phyloP scores from a whole-genome alignment of 1,284 basidiomycete genomes.

The Cryptococcus deneoformans region DNA sequence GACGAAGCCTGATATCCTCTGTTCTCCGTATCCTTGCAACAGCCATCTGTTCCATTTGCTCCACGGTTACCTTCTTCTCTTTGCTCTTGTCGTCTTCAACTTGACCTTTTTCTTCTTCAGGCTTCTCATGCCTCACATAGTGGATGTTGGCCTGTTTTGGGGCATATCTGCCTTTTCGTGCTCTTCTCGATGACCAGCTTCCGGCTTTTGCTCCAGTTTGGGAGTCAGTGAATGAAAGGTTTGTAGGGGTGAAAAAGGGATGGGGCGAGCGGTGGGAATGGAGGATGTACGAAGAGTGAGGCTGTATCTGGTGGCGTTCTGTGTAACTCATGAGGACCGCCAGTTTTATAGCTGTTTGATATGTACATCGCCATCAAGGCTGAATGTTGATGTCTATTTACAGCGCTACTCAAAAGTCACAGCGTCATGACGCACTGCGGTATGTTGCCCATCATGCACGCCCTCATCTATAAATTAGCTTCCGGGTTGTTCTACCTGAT shows the following conservation, averaged over 20 bases:
- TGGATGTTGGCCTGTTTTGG: conserved; percentile 19
- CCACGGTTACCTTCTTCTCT: conserved; percentile 16
- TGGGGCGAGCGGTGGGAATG: conserved; percentile 18
- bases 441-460: too few relatives aligned
- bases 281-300: conserved; percentile 5
- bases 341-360: too few relatives aligned
- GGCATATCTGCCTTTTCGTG: conserved; percentile 32
- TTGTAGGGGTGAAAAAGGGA: conserved; percentile 20
- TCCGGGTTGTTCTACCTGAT: too few relatives aligned
- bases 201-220: conserved; percentile 3
- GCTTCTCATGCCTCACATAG: conserved; percentile 2
- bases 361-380: too few relatives aligned
- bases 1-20: conserved; percentile 21
- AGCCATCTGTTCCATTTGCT: conserved; percentile 15
- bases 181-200: conserved; percentile 24
- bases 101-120: not conserved
- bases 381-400: too few relatives aligned
- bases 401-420: too few relatives aligned
- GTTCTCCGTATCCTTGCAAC: conserved; percentile 11
- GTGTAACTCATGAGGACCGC: too few relatives aligned
- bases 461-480: too few relatives aligned
- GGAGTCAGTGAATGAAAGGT: conserved; percentile 13
- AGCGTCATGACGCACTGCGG: too few relatives aligned
- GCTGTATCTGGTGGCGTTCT: too few relatives aligned
- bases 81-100: conserved; percentile 9